Percentiles rank a stretch among this genome's conserved stretches.
phyloP scores from a whole-genome alignment of 106 monocot genomes.

The Dioscorea dumetorum region DNA sequence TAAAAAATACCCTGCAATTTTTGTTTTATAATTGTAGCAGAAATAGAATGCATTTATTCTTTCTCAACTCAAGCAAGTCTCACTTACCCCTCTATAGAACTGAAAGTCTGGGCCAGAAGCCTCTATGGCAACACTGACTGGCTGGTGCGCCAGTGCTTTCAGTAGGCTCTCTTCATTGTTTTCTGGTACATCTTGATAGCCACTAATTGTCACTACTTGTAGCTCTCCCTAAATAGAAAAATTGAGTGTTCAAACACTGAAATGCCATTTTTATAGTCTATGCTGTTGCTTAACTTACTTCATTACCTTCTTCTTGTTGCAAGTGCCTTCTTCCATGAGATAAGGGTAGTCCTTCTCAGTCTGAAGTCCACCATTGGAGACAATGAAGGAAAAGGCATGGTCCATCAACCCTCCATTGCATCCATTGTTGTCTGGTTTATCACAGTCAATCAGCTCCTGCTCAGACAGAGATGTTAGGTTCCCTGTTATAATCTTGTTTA shows the following conservation, averaged over 20 bases:
- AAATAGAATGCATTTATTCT: background rate
- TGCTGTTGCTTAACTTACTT: background rate
- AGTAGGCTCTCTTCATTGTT: slow-evolving; percentile 33
- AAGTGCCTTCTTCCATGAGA: slow-evolving; percentile 27
- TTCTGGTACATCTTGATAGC: slow-evolving; percentile 32
- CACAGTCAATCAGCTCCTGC: slow-evolving; percentile 47
- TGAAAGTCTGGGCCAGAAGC: slow-evolving; percentile 42
- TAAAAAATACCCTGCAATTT: slow-evolving; percentile 26
- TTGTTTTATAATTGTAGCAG: background rate
- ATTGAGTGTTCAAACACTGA: background rate
- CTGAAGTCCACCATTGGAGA: slow-evolving; percentile 19
- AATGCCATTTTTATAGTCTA: background rate
- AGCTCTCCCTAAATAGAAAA: slow-evolving; percentile 12
- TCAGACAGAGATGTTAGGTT: slow-evolving; percentile 38
- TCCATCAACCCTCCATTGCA: slow-evolving; percentile 44
- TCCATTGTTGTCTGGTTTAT: slow-evolving; percentile 21
- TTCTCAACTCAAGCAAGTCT: background rate
- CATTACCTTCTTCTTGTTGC: slow-evolving; percentile 27
- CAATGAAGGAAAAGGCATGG: slow-evolving; percentile 31
- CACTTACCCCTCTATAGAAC: slow-evolving; percentile 35
- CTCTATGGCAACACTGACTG: slow-evolving; percentile 41
- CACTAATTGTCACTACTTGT: slow-evolving; percentile 23
- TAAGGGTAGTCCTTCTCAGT: slow-evolving; percentile 42
- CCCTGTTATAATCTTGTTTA: slow-evolving; percentile 44
- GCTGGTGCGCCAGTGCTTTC: slow-evolving; percentile 33